Evolutionary conservation across 306 rosid species (phyloP), one percentile per base, ranked within the genome.

Genomic region (Fragaria nilgerrensis): DNA sequence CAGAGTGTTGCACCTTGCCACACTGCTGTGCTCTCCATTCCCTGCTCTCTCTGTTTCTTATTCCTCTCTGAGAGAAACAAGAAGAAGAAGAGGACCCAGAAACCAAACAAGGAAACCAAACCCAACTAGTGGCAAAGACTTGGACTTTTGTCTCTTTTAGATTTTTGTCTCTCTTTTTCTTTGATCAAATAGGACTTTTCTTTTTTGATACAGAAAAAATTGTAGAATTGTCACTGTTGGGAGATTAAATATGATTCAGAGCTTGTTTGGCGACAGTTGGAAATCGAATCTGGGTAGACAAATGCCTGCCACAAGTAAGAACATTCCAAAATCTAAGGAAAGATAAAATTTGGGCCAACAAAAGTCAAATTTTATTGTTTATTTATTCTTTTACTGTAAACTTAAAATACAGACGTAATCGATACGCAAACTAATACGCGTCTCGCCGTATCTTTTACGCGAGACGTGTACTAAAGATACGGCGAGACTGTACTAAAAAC

Each of bases 1-100:
- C 84, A 91, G 7, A 96, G 80, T 50, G 87, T 77, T 69, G 90
- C 81, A 72, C 88, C 87, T 75, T 96, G 98, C 96, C 97, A 92
- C 74, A 81, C 77, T 50, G 85, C 84, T 32, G 76, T 50, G 82
- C 77, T 76, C 78, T 90, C 97, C 97, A 91, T 95, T 79, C 9
- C 70, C 73, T 37, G 20, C 59, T 78, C 27, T 69, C 74, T 62
- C 47, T 62, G 49, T 34, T 53, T 68, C 50, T 78, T 68, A 56
- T 69, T 69, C 72, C 83, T 48, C 36, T n/a, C 36, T 2, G 43
- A 41, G 19, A 36, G 32, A 29, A 44, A 67, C 17, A 9, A 6
- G 72, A 61, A 41, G 66, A 77, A 41, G 58, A 41, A 0, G 74
- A 70, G 66, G 69, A 72, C 58, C 70, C 59, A 63, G 66, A 70